Evolutionary conservation across 164 flowering plant genomes (phyloP).

Genomic region (Protea cynaroides): DNA sequence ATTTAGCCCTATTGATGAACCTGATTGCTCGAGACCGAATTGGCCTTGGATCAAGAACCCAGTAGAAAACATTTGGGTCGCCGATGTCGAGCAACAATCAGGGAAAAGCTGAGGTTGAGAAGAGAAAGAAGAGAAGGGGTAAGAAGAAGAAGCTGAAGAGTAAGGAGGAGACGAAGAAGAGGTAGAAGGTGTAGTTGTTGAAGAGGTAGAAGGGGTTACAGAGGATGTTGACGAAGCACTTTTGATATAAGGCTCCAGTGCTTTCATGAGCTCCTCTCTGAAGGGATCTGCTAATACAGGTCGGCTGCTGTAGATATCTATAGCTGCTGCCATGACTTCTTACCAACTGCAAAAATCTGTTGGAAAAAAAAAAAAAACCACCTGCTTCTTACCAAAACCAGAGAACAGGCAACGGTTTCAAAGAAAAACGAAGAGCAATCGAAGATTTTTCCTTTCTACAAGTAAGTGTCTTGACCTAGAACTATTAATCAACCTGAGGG

Average conservation of each 20-base stretch:
- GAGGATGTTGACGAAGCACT: constrained; percentile 40
- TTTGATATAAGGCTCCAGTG: constrained; percentile 90
- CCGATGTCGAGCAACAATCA: constrained; percentile 27
- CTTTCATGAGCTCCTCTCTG: constrained; percentile 81
- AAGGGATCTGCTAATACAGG: constrained; percentile 26
- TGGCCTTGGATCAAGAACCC: constrained; percentile 22
- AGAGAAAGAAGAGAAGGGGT: constrained; percentile 14
- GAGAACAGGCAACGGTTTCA: constrained; percentile 29
- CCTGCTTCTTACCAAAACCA: constrained; percentile 48
- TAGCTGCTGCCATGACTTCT: constrained; percentile 49
- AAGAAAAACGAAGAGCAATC: constrained; percentile 16
- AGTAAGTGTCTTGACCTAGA: constrained; percentile 19
- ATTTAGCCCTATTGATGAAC: constrained; percentile 44
- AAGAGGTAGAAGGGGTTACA: constrained; percentile 5
- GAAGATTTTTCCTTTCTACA: constrained; percentile 12
- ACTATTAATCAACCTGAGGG: constrained; percentile 30
- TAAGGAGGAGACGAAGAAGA: constrained; percentile 6
- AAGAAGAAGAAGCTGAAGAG: constrained; percentile 15
- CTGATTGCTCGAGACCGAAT: constrained; percentile 23
- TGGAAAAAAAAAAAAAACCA: constrained; percentile 10
- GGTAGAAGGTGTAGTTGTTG: constrained; percentile 18
- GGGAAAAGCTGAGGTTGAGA: constrained; percentile 20
- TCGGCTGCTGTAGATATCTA: constrained; percentile 47
- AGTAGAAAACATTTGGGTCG: constrained; percentile 27
- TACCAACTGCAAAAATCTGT: background rate